Evolutionary conservation across 2,329 filamentous ascomycete genomes (phyloP).

Genomic region (Exutisphaerella laricina): DNA sequence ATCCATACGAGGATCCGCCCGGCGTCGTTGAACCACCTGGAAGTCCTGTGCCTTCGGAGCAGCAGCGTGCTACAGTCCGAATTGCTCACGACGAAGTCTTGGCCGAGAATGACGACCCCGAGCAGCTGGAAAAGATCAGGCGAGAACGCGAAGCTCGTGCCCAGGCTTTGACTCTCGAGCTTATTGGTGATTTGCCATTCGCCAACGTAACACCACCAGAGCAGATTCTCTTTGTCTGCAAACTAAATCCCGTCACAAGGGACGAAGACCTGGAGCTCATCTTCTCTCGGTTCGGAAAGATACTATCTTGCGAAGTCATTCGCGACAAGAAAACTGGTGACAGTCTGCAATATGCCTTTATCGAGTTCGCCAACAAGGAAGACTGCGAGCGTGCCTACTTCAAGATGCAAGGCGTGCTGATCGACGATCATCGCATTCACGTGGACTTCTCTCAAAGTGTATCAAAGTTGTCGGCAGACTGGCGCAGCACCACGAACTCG

Average conservation of each 20-base stretch:
- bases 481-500: constrained; percentile 77
- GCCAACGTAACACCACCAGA: constrained; percentile 96
- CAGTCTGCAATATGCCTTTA: constrained; percentile 94
- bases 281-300: constrained; percentile 93
- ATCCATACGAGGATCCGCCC: constrained; percentile 78
- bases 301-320: constrained; percentile 93
- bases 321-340: constrained; percentile 90
- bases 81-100: constrained; percentile 86
- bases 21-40: constrained; percentile 70
- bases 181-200: constrained; percentile 96
- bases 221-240: constrained; percentile 97
- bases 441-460: constrained; percentile 98
- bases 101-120: constrained; percentile 72
- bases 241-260: constrained; percentile 91
- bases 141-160: constrained; percentile 87
- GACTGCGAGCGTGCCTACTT: constrained; percentile 94
- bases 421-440: constrained; percentile 95
- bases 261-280: constrained; percentile 93
- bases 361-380: constrained; percentile 89
- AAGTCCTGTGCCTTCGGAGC: constrained; percentile 75
- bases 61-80: constrained; percentile 83
- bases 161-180: constrained; percentile 90
- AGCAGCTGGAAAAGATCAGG: constrained; percentile 69
- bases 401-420: constrained; percentile 97
- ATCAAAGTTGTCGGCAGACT: constrained; percentile 77